Conservation (phyloP, 2,329 filamentous ascomycete genomes). For the Nemania sp. region DNA sequence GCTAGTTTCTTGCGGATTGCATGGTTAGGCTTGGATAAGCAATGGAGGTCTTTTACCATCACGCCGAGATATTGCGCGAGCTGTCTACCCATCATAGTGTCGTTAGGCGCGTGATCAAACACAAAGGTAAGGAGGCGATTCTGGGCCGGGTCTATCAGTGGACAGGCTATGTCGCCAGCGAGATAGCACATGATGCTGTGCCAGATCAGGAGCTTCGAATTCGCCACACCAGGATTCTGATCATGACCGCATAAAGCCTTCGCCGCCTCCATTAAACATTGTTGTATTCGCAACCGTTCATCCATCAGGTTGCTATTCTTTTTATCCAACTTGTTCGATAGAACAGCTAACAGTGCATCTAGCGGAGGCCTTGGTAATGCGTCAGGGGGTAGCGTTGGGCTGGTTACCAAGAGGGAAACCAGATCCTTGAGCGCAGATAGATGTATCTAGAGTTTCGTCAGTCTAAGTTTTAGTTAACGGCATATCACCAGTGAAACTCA, state of each 20-base stretch:
- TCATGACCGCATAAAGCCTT: slow-evolving; percentile 3
- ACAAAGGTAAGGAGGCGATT: slow-evolving; percentile 44
- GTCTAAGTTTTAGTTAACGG: background rate
- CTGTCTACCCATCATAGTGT: slow-evolving; percentile 43
- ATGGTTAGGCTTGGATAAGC: slow-evolving; percentile 46
- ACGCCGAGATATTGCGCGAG: slow-evolving; percentile 47
- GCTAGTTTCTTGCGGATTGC: slow-evolving; percentile 45
- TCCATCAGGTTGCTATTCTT: slow-evolving; percentile 15
- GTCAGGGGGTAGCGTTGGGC: slow-evolving; percentile 37
- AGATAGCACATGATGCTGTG: slow-evolving; percentile 49
- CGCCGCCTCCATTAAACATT: slow-evolving; percentile 29
- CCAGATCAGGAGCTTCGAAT: slow-evolving; percentile 40
- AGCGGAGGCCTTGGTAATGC: slow-evolving; percentile 45
- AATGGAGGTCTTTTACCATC: slow-evolving; percentile 47
- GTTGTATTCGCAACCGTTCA: slow-evolving; percentile 37
- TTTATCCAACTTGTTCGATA: slow-evolving; percentile 48
- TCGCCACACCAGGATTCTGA: slow-evolving; percentile 5
- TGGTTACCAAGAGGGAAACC: slow-evolving; percentile 30
- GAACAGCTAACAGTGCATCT: slow-evolving; percentile 44
- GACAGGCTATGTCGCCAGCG: slow-evolving; percentile 50
- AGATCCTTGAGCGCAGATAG: slow-evolving; percentile 38
- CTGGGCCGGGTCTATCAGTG: slow-evolving; percentile 30
- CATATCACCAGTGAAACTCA: slow-evolving; percentile 36
- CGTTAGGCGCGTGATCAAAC: slow-evolving; percentile 34
- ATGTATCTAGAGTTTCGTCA: slow-evolving; percentile 41